Conservation (phyloP, 2,329 filamentous ascomycete genomes). For the Thelonectria blattea region DNA sequence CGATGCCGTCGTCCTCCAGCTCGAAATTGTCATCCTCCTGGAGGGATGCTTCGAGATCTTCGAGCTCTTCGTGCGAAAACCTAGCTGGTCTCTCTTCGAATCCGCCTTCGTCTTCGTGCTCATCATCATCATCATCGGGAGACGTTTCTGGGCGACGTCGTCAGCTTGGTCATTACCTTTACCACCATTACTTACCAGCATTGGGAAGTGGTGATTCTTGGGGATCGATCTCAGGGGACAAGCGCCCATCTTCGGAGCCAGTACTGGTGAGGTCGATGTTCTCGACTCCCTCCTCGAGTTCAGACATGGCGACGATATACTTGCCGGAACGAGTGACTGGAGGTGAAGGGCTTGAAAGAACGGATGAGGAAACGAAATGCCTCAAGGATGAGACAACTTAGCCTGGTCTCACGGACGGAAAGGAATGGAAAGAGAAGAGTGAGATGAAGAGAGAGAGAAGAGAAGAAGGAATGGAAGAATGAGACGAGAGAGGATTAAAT, state of each 20-base stretch:
- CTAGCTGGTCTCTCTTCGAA: not conserved
- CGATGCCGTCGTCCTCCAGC: not conserved
- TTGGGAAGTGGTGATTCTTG: not conserved
- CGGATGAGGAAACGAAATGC: not conserved
- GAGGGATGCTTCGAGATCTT: too few species aligned
- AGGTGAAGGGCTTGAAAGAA: not conserved
- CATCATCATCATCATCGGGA: not conserved
- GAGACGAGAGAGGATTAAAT: not conserved
- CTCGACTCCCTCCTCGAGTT: not conserved
- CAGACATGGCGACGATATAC: not conserved
- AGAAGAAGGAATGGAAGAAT: not conserved
- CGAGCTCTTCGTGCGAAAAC: not conserved
- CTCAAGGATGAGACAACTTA: not conserved
- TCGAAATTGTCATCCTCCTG: not conserved
- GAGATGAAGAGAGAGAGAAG: not conserved
- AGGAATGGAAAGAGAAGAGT: not conserved
- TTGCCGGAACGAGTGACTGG: not conserved
- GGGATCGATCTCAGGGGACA: not conserved
- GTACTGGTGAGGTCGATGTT: not conserved
- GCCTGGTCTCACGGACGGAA: not conserved
- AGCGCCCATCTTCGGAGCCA: not conserved
- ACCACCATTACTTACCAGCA: not conserved
- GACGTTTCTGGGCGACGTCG: not conserved
- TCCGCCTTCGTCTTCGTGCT: not conserved
- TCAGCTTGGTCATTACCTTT: not conserved